Evolutionary conservation across 768 basidiomycete genomes (phyloP), one percentile per base, ranked within the genome.

Genomic region (Pleurotus eryngii): DNA sequence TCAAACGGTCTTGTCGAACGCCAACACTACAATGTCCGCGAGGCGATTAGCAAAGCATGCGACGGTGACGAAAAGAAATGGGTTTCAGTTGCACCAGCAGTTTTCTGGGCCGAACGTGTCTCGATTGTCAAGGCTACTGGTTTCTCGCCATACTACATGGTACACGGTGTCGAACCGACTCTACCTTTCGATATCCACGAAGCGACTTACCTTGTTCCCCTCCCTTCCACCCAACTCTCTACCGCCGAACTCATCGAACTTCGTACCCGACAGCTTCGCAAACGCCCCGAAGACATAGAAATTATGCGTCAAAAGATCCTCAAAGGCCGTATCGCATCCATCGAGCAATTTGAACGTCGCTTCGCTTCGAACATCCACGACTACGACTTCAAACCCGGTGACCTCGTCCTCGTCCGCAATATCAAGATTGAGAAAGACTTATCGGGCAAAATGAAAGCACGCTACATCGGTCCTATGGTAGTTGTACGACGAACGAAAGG

Each of bases 1-100:
- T 70, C 73, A 0, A 75, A 77, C 12, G 69, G 76, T 0, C 57
- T 72, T 0, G 64, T 74, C 3, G 70, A 77, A 47, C 43, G 43
- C 14, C 50, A 46, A 45, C 46, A 47, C 22, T 22, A 22, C 22
- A 14, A 17, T 5, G 63, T 75, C 0, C 59, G 70, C 0, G 65
- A 73, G 54, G 49, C 65, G 0, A 39, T 75, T 0, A 59, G 73
- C 12, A 75, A 75, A 46, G 64, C 67, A 4, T 30, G 30, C 7
- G 30, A 30, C 30, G 64, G 64, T 17, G 63, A 67, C 0, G 69
- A 69, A 0, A 58, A 74, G 40, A 59, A 69, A 42, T 81, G 78
- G 77, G 61, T 64, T 0, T 9, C 18, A 0, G 53, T 68, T 0
- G 63, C 60, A 0, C 63, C 66, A 1, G 60, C 64, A 1, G 64